A percentile compares a stretch with the other conserved stretches of the same genome.
phyloP scores from a whole-genome alignment of 495 filamentous ascomycete species.

The Hypoxylon lienhwacheense region DNA sequence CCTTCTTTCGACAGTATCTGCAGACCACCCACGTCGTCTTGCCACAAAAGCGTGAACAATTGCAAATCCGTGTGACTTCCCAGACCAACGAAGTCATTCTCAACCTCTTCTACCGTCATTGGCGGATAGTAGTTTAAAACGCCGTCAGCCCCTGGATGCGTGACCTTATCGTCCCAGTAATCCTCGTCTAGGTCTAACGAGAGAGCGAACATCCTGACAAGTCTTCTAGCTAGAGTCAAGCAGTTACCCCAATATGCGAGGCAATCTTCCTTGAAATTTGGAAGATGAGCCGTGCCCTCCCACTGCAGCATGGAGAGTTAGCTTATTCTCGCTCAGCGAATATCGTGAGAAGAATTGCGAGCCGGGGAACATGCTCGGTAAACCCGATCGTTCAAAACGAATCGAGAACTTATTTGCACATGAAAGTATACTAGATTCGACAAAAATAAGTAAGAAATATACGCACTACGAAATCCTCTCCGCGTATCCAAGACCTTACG shows the following conservation, averaged over 20 bases:
- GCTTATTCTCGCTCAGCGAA: neutral
- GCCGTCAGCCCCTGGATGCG: slow-evolving; percentile 51
- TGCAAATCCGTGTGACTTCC: slow-evolving; percentile 63
- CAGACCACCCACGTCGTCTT: slow-evolving; percentile 56
- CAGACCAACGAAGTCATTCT: slow-evolving; percentile 48
- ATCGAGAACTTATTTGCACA: neutral
- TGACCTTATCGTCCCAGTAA: slow-evolving; percentile 55
- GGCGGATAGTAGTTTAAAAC: slow-evolving; percentile 57
- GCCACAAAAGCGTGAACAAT: slow-evolving; percentile 60
- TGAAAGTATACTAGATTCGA: neutral
- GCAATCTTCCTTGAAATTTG: slow-evolving; percentile 50
- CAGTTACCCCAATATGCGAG: slow-evolving; percentile 53
- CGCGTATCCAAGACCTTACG: slow-evolving; percentile 42
- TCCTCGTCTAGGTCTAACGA: slow-evolving; percentile 52
- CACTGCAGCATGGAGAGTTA: slow-evolving; percentile 38
- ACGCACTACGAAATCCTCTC: slow-evolving; percentile 46
- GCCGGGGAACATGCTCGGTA: too few species aligned
- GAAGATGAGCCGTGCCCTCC: slow-evolving; percentile 52
- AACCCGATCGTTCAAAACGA: too few species aligned
- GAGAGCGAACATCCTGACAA: slow-evolving; percentile 54
- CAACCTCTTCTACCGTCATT: slow-evolving; percentile 40
- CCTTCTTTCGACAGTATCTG: slow-evolving; percentile 56
- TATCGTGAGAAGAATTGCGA: too few species aligned
- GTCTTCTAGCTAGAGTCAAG: slow-evolving; percentile 49
- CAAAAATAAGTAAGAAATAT: neutral